These are phyloP conservation scores for Boletus tylopilopsis DNA, from an alignment of 768 basidiomycete species.

Conservation along the genomic window DNA sequence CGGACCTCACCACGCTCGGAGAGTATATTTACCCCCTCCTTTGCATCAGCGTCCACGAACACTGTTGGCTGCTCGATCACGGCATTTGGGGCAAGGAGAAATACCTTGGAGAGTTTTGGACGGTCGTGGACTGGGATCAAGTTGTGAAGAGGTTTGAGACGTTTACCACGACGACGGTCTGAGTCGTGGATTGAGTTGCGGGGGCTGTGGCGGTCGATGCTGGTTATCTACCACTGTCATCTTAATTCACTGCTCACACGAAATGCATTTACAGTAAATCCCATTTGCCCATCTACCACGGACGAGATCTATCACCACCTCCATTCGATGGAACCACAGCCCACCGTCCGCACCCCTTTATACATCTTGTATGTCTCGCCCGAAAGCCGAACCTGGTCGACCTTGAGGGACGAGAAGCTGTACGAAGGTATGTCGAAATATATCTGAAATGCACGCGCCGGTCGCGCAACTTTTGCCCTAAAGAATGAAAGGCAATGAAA, in stretches of 20 bases:
- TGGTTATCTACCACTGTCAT: constrained; percentile 7
- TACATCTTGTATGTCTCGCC: constrained; percentile 87
- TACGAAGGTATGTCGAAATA: constrained; percentile 66
- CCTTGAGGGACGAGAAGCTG: constrained; percentile 76
- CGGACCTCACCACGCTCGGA: constrained; percentile 37
- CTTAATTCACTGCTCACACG: constrained; percentile 24
- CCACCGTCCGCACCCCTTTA: constrained; percentile 77
- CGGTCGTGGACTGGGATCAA: constrained; percentile 72
- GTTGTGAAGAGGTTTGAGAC: constrained; percentile 36
- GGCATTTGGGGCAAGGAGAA: constrained; percentile 90
- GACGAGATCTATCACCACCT: constrained; percentile 23
- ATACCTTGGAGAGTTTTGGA: constrained; percentile 84
- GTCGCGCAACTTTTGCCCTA: constrained; percentile 48
- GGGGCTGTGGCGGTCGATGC: background rate
- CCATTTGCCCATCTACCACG: background rate
- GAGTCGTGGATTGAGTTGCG: constrained; percentile 3
- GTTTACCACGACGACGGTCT: constrained; percentile 15
- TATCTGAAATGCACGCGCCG: constrained; percentile 72
- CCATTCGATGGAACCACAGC: constrained; percentile 31
- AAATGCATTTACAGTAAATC: constrained; percentile 10
- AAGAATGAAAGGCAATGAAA: constrained; percentile 6
- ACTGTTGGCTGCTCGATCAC: constrained; percentile 85
- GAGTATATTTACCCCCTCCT: constrained; percentile 68
- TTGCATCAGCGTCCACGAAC: constrained; percentile 77
- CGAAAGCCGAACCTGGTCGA: constrained; percentile 78